These are phyloP conservation scores for Berberis vulgaris DNA, from an alignment of 164 flowering plant genomes.

Conservation along the genomic window DNA sequence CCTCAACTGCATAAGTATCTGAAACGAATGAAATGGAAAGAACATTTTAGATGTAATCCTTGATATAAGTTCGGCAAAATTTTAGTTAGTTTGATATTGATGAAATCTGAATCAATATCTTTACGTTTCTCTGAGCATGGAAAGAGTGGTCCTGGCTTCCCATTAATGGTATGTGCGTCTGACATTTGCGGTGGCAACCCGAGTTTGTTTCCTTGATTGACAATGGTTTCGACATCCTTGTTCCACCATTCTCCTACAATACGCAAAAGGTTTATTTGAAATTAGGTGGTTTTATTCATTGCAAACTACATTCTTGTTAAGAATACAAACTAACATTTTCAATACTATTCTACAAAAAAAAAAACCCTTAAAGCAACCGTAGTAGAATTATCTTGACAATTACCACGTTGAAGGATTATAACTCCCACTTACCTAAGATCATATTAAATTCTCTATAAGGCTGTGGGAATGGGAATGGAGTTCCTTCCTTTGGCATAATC, in stretches of 20 bases:
- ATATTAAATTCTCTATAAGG: constrained; percentile 33
- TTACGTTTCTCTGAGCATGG: constrained; percentile 59
- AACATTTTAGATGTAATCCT: not conserved
- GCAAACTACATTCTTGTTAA: too few species aligned
- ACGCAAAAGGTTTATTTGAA: not conserved
- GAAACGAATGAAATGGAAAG: not conserved
- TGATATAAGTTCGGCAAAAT: not conserved
- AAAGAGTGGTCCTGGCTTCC: constrained; percentile 57
- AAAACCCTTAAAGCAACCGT: too few species aligned
- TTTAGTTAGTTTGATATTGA: not conserved
- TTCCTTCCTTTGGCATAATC: constrained; percentile 37
- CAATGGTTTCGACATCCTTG: constrained; percentile 35
- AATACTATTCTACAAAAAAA: too few species aligned
- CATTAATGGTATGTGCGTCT: constrained; percentile 63
- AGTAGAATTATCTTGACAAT: too few species aligned
- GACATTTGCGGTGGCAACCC: constrained; percentile 53
- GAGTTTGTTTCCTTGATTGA: constrained; percentile 32
- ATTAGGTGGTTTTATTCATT: too few species aligned
- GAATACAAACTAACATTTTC: too few species aligned
- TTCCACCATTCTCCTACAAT: constrained; percentile 63
- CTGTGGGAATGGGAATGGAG: constrained; percentile 47
- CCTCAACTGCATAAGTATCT: constrained; percentile 46
- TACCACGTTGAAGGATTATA: not conserved
- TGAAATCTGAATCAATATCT: not conserved
- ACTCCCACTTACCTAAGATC: constrained; percentile 10